Base-by-base conservation (phyloP, 192 early-diverging fungal genomes). In the Coemansia sp. region DNA sequence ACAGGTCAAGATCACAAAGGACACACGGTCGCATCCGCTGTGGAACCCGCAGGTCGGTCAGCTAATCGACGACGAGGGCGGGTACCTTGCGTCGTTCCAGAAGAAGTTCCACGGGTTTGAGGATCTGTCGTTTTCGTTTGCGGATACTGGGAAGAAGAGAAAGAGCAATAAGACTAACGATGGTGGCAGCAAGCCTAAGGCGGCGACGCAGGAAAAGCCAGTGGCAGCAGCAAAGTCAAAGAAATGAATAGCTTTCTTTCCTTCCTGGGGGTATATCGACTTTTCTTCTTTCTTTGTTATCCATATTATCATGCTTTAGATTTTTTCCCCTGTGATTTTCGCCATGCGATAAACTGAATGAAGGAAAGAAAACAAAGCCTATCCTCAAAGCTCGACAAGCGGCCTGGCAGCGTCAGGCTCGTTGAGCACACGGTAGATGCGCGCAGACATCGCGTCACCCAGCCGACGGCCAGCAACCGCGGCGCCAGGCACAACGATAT, bases 11-110 rank as follows among this genome's bases (percentile, higher is more conserved):
- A 84, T 98, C 40, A 92, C 92, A 47, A 94, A 92, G 68, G 97
- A 98, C 71, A 92, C 92, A n/a, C 84, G 94, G 26, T 96, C 95
- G 69, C 93, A 97, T 66, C 88, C 90, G 26, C 84, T 98, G 10
- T 98, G 97, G 96, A 97, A 96, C 76, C 93, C 94, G 5, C 77
- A 87, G 56, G 61, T 85, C 52, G 68, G 62, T 11, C 73, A 76
- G 46, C 70, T 82, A 60, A 66, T 83, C 61, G 78, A 92, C n/a
- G 94, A 96, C 71, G 89, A 91, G 51, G 88, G 86, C 36, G 94
- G 90, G 1, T 91, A 94, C 48, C 68, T 98, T 39, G 84, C 90
- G 9, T 88, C 88, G 78, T 98, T 98, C 85, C 81, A 87, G 54
- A 88, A 90, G 72, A 85, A 88, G 61, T 96, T 91, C 81, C 88